Percentiles rank a stretch among this genome's conserved stretches.
These are phyloP conservation scores for Atkinsonella hypoxylon DNA, from an alignment of 2,329 filamentous ascomycete genomes.

Conservation along the genomic window DNA sequence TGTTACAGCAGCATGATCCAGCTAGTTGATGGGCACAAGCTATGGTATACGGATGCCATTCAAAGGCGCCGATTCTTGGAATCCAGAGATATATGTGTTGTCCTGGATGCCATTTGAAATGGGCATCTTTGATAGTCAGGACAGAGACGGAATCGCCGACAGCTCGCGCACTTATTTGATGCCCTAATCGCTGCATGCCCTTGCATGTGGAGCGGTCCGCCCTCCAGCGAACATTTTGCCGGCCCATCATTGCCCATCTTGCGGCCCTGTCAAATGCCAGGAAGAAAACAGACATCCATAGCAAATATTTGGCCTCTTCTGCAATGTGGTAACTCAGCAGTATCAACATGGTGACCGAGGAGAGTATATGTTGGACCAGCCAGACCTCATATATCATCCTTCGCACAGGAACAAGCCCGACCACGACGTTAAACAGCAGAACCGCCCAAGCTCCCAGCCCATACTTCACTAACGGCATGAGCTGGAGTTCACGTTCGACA, in stretches of 20 bases:
- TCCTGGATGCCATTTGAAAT: constrained; percentile 46
- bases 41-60: constrained; percentile 51
- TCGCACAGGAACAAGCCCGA: constrained; percentile 51
- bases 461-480: constrained; percentile 54
- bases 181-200: constrained; percentile 37
- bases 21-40: constrained; percentile 40
- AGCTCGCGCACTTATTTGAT: constrained; percentile 35
- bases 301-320: constrained; percentile 41
- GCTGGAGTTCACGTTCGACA: constrained; percentile 42
- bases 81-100: constrained; percentile 52
- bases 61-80: constrained; percentile 38
- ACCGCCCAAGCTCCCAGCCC: constrained; percentile 56
- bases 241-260: constrained; percentile 34
- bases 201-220: constrained; percentile 30
- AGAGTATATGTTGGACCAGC: constrained; percentile 53
- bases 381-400: constrained; percentile 59
- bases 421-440: constrained; percentile 52
- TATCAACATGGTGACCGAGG: constrained; percentile 50
- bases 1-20: constrained; percentile 43
- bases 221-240: constrained; percentile 38
- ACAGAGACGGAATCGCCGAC: constrained; percentile 42
- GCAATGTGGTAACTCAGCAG: constrained; percentile 54
- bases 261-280: constrained; percentile 51
- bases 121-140: constrained; percentile 46
- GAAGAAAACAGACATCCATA: constrained; percentile 55